Conservation (phyloP, 2,329 filamentous ascomycete genomes). For the Ophiostoma perfectum region DNA sequence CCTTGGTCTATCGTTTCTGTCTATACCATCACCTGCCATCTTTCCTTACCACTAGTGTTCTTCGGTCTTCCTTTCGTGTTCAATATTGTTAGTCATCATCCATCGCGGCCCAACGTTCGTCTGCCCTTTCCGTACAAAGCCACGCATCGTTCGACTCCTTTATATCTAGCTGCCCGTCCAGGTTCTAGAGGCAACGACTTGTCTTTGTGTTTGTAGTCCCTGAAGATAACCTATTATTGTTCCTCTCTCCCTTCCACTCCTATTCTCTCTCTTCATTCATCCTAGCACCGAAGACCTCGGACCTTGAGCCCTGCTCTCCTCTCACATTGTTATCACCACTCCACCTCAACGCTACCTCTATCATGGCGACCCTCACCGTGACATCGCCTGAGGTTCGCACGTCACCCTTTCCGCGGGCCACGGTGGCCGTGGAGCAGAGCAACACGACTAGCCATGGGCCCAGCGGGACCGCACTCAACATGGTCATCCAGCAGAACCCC, state of each 20-base stretch:
- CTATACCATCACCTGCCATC: background rate
- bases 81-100: background rate
- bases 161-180: background rate
- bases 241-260: background rate
- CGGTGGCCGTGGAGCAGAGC: background rate
- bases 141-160: background rate
- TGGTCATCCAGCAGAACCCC: constrained; percentile 46
- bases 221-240: background rate
- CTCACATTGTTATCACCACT: background rate
- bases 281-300: background rate
- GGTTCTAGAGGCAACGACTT: background rate
- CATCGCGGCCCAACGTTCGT: background rate
- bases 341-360: background rate
- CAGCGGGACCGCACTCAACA: constrained; percentile 33
- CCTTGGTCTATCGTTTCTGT: background rate
- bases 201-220: background rate
- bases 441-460: no score
- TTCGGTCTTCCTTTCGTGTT: background rate
- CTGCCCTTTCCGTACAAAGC: background rate
- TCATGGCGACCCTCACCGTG: constrained; percentile 22
- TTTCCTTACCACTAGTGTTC: background rate
- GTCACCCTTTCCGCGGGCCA: background rate
- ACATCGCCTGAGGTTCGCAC: constrained; percentile 20
- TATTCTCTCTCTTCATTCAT: background rate
- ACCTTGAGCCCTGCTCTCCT: background rate